Evolutionary conservation across 345 rosid genomes (phyloP), one percentile per base, ranked within the genome.

Genomic region (Dimocarpus longan): DNA sequence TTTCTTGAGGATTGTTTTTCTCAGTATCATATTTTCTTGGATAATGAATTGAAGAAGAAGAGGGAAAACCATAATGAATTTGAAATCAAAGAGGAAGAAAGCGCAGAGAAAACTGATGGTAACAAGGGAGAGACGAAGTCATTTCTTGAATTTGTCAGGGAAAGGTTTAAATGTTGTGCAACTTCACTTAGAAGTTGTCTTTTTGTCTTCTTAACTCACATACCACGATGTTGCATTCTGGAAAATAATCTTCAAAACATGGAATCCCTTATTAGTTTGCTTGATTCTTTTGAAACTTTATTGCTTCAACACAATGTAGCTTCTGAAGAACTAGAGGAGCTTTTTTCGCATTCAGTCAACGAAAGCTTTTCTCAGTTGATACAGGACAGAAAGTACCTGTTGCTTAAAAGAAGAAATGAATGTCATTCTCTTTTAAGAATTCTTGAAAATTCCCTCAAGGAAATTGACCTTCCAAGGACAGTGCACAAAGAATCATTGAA

Each of bases 141-240:
- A 28, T 85, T 85, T 71, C 84, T 81, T 54, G 76, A 77, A 72
- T 87, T 77, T 62, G 54, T 77, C 68, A 84, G 80, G 57, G 78
- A 73, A 0, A 68, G 28, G 64, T 84, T 84, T 43, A 7, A 4
- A 13, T 10, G 9, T 32, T 37, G 22, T 52, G 70, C 54, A 24
- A 19, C 11, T 24, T 78, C 78, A 3, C 81, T 85, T 12, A 65
- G 66, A 70, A 69, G 19, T 57, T 83, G 88, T 59, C 60, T 84
- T 6, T 19, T 10, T 10, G 74, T 0, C 44, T 71, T 89, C 28
- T 71, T 67, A 57, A 82, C 82, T 71, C 90, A 89, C 64, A 32
- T 77, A 15, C 66, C 89, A n/a, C 56, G 48, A 60, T 73, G 10
- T 59, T 70, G 40, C 52, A 21, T 88, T 63, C 46, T 7, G 70